phyloP scores from a whole-genome alignment of 2,329 filamentous ascomycete species.

The Diaporthe australafricana region DNA sequence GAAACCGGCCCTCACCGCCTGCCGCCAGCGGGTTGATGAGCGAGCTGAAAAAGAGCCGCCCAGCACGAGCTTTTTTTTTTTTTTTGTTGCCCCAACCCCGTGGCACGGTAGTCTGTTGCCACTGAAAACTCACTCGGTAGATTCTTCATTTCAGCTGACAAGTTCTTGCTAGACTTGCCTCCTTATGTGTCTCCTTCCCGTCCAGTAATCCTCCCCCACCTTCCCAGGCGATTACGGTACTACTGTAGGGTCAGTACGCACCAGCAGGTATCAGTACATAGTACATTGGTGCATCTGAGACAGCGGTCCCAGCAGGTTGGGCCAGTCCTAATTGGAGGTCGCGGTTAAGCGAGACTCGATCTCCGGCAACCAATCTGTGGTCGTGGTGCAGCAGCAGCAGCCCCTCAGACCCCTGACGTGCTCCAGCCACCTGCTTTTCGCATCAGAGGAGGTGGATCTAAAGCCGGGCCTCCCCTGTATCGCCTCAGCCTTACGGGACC shows the following conservation, averaged over 20 bases:
- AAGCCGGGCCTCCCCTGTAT: slow-evolving; percentile 27
- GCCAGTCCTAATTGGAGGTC: slow-evolving; percentile 5
- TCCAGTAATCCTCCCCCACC: not conserved
- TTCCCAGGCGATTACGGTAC: no score
- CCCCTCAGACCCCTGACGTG: not conserved
- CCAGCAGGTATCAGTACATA: not conserved
- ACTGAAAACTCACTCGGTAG: not conserved
- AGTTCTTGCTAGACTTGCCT: not conserved
- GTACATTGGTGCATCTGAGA: not conserved
- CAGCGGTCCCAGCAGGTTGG: slow-evolving; percentile 20
- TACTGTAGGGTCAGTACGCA: no score
- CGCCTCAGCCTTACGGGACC: slow-evolving; percentile 26
- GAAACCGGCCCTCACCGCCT: slow-evolving; percentile 17
- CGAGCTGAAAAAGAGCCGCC: slow-evolving; percentile 19
- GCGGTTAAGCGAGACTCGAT: slow-evolving; percentile 7
- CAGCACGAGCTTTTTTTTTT: not conserved
- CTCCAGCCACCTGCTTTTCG: slow-evolving; percentile 22
- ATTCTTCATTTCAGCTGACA: slow-evolving; percentile 20
- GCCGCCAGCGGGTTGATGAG: not conserved
- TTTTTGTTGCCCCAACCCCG: not conserved
- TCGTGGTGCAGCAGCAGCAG: not conserved
- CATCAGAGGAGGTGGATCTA: not conserved
- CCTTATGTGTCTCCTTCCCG: not conserved
- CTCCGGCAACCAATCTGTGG: slow-evolving; percentile 9
- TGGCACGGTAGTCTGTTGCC: slow-evolving; percentile 15